Evolutionary conservation across 2,329 filamentous ascomycete genomes (phyloP).

Genomic region (Colletotrichum gloeosporioides): DNA sequence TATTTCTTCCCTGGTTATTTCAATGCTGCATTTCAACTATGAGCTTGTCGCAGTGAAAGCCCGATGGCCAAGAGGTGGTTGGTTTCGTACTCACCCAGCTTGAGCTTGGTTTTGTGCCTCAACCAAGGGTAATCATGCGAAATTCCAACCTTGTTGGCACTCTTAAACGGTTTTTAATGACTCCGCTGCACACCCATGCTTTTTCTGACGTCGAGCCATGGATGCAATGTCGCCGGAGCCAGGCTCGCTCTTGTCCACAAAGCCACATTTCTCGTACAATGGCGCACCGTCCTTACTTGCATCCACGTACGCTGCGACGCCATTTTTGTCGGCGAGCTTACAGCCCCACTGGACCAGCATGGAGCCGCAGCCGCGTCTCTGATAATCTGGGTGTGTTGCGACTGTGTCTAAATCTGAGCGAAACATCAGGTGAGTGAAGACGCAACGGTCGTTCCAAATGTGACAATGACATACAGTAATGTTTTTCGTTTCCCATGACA

Average conservation of each 20-base stretch:
- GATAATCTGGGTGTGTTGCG: constrained; percentile 30
- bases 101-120: too few relatives aligned
- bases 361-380: constrained; percentile 27
- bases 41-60: too few relatives aligned
- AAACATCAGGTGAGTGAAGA: too few relatives aligned
- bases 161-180: too few relatives aligned
- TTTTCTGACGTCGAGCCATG: not conserved
- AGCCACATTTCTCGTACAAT: constrained; percentile 2
- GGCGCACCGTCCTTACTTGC: constrained; percentile 18
- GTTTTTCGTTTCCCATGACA: not conserved
- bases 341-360: constrained; percentile 30
- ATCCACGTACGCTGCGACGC: constrained; percentile 28
- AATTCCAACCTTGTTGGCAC: too few relatives aligned
- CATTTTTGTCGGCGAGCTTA: constrained; percentile 24
- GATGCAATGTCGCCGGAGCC: not conserved
- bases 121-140: too few relatives aligned
- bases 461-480: constrained; percentile 2
- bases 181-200: too few relatives aligned
- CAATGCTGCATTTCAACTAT: too few relatives aligned
- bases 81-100: too few relatives aligned
- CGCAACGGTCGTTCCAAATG: too few relatives aligned
- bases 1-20: too few relatives aligned
- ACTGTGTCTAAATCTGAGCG: constrained; percentile 28
- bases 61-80: too few relatives aligned
- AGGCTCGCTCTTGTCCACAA: constrained; percentile 2